phyloP scores from a whole-genome alignment of 139 green algal genomes.

The Auxenochlorella pyrenoidosa region DNA sequence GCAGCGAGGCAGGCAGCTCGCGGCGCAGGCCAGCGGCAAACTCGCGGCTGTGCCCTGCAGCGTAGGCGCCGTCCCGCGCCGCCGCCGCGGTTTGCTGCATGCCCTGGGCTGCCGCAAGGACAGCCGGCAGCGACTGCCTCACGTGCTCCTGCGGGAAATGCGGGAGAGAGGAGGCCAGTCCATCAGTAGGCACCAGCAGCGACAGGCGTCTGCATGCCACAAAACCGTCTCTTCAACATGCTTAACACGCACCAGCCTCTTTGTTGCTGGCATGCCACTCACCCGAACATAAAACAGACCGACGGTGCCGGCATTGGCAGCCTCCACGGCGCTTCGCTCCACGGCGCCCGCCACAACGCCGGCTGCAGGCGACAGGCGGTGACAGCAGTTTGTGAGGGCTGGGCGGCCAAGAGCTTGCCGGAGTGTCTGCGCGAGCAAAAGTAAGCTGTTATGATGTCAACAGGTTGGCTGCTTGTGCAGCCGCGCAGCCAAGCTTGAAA shows the following conservation, averaged over 20 bases:
- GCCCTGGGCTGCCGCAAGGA: background rate
- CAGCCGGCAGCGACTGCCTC: slow-evolving; percentile 12
- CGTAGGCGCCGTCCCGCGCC: slow-evolving; percentile 2
- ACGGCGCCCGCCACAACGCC: background rate
- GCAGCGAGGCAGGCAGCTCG: slow-evolving; percentile 20
- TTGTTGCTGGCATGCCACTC: background rate
- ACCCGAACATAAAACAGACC: background rate
- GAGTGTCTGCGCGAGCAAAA: too few species aligned
- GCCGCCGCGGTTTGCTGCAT: background rate
- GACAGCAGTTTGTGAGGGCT: background rate
- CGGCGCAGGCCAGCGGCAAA: background rate
- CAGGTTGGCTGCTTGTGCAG: too few species aligned
- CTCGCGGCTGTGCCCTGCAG: slow-evolving; percentile 2
- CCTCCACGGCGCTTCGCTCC: background rate
- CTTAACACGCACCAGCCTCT: background rate
- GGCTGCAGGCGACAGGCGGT: background rate
- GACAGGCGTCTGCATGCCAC: too few species aligned
- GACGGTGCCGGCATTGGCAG: slow-evolving; percentile 6
- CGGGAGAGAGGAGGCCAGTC: too few species aligned
- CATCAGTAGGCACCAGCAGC: too few species aligned
- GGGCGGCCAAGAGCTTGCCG: too few species aligned
- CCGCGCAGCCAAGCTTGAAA: too few species aligned
- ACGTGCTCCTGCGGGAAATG: slow-evolving; percentile 8
- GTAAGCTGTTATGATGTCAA: too few species aligned
- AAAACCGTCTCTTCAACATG: too few species aligned